Base-by-base conservation (phyloP, 2,329 filamentous ascomycete genomes). In the Hypoxylon sp. region DNA sequence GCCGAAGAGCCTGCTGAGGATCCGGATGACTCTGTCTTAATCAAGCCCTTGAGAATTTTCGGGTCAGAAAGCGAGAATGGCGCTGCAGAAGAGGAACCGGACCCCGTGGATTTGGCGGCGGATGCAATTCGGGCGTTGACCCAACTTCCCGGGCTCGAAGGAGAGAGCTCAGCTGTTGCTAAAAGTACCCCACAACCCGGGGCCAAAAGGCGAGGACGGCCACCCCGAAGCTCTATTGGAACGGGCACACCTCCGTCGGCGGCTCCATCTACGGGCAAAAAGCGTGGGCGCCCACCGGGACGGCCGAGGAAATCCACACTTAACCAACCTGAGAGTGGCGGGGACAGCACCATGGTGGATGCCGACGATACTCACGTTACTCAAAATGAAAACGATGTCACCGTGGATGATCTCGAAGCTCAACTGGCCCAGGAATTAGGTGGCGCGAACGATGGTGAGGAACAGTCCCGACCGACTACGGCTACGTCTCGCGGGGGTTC, bases 1-100 rank as follows among this genome's bases (percentile, higher is more conserved):
- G 73, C 79, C 1, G 83, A 84, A 29, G 81, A 86, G 7, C 79
- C 80, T 21, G 76, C 78, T 6, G 79, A 81, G 3, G 83, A 85
- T 30, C 81, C 81, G 14, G 77, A 83, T 9, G 80, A 82, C 34
- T 68, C 76, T n/a, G 59, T 80, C 48, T 68, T 55, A 41, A 72
- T 71, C 11, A 55, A 52, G 12, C 37, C 58, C 60, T 14, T 75
- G 39, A 56, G 64, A 59, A 21, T 65, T 59, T 27, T 63, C 37
- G 47, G 27, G 12, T 39, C 67, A 29, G 70, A 70, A 34, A 45
- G 66, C 51, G 48, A 62, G 29, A 29, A 61, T 47, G 16, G 25
- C 32, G 29, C 27, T 5, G 55, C 39, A 6, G 67, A 54, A 27
- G 21, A 54, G 43, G 65, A 65, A 19, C 55, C 59, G 14, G 73